These are phyloP conservation scores for Dentiscutata heterogama DNA, from an alignment of 371 early-diverging fungal species.

Conservation along the genomic window DNA sequence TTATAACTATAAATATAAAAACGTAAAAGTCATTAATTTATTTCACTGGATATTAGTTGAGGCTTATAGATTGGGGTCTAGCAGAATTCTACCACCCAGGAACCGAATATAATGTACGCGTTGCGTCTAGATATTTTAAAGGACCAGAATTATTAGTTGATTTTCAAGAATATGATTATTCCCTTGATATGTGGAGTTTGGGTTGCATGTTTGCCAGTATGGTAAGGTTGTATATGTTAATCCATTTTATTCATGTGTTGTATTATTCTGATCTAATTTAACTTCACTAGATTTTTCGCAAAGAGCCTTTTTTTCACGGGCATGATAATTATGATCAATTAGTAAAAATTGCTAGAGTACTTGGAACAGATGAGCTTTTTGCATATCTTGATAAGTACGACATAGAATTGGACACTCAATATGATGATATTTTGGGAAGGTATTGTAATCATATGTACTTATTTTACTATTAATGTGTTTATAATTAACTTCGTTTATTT, in stretches of 20 bases:
- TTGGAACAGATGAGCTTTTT: conserved; percentile 95
- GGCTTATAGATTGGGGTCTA: conserved; percentile 99
- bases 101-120: conserved; percentile 98
- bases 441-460: conserved; percentile 27
- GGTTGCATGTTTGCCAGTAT: conserved; percentile 99
- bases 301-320: conserved; percentile 99
- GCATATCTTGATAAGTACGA: conserved; percentile 96
- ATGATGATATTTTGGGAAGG: conserved; percentile 83
- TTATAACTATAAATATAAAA: too few species aligned
- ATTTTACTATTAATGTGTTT: neutral
- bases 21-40: too few species aligned
- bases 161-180: conserved; percentile 98
- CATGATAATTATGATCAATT: conserved; percentile 98
- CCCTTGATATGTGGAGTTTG: conserved; percentile 99
- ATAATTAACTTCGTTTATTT: neutral
- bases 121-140: conserved; percentile 99
- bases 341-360: conserved; percentile 96
- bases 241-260: neutral
- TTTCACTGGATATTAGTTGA: conserved; percentile 63
- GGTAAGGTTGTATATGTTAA: conserved; percentile 59
- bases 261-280: neutral
- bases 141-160: conserved; percentile 99
- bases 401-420: conserved; percentile 89
- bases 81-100: conserved; percentile 99
- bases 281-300: conserved; percentile 88